Base-by-base conservation (phyloP, 1,284 basidiomycete genomes). In the Austroboletus niveus region DNA sequence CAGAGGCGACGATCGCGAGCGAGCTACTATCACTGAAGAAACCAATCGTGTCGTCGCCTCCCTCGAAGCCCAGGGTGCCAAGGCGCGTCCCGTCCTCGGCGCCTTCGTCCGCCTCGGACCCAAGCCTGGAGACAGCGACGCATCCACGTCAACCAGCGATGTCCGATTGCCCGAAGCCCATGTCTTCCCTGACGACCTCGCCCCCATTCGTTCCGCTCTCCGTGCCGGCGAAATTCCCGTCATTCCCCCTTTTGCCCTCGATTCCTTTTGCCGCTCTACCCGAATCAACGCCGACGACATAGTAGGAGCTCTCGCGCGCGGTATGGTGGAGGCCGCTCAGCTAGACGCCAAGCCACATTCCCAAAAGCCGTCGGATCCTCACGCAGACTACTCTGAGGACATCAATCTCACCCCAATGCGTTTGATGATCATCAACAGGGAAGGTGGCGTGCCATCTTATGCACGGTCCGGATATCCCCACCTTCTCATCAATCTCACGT, bases 391-490 rank as follows among this genome's bases (percentile, higher is more conserved):
- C 58, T 68, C 62, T 48, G 71, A 71, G 31, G 76, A 82, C 32
- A 75, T 92, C 22, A 89, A 95, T 69, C 79, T 96, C 52, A 92
- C 91, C 6, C 94, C 97, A 2, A 74, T 97, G 53, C 89, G 97
- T 22, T 81, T 99, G 55, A 95, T 99, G 87, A 89, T 99, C 68
- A 98, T 99, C 72, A 98, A 95, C 69, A 85, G 90, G 20, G 93
- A 98, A 72, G 97, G 97, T 20, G 97, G 97, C 31, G 89, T 99
- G 3, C 97, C 97, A 11, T 98, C 95, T 0, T 99, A 98, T 66
- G 97, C 97, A 35, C 91, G 97, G 22, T 84, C 82, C 15, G 97
- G 97, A 42, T 82, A 92, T 60, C 97, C 97, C 15, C 97, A 99
- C 75, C 84, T 99, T 35, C 85, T 96, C 56, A 89, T 99, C 78